Conservation (phyloP, 139 green algal genomes). For the Penium margaritaceum region DNA sequence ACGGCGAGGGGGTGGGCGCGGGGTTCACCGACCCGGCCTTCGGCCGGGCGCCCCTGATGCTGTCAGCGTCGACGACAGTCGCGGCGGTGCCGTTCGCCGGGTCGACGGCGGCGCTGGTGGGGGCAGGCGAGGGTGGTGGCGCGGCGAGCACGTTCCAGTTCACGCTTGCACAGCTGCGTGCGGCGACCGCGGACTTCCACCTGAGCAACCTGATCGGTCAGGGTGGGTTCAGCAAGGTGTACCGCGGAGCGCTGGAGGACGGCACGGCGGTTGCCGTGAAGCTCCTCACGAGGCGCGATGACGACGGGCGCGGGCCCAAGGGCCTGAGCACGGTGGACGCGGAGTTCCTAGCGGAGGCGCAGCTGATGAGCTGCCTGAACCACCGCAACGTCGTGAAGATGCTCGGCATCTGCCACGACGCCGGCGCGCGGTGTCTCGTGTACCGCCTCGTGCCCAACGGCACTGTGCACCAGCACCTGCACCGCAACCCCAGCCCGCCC, state of each 20-base stretch:
- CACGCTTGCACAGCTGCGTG: conserved; percentile 19
- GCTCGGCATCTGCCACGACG: conserved; percentile 32
- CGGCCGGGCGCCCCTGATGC: too few species aligned
- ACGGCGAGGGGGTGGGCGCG: too few species aligned
- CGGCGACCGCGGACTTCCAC: conserved; percentile 31
- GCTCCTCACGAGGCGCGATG: conserved; percentile 26
- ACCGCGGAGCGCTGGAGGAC: conserved; percentile 43
- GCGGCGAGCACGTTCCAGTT: conserved; percentile 5
- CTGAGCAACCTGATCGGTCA: conserved; percentile 44
- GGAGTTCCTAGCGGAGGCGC: conserved; percentile 22
- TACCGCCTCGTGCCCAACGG: conserved; percentile 31
- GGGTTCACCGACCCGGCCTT: too few species aligned
- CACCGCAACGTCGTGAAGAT: conserved; percentile 41
- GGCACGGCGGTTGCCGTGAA: conserved; percentile 53
- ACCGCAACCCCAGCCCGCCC: too few species aligned
- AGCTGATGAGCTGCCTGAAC: conserved; percentile 24
- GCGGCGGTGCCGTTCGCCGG: too few species aligned
- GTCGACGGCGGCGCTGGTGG: too few species aligned
- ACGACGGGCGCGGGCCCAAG: neutral
- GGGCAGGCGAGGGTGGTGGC: too few species aligned
- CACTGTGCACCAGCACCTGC: conserved; percentile 24
- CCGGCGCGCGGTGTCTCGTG: conserved; percentile 13
- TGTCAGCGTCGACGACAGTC: too few species aligned
- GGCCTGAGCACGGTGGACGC: neutral
- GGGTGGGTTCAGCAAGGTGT: conserved; percentile 56